Conservation (phyloP, 192 early-diverging fungal genomes). For the Phlyctochytrium planicorne region DNA sequence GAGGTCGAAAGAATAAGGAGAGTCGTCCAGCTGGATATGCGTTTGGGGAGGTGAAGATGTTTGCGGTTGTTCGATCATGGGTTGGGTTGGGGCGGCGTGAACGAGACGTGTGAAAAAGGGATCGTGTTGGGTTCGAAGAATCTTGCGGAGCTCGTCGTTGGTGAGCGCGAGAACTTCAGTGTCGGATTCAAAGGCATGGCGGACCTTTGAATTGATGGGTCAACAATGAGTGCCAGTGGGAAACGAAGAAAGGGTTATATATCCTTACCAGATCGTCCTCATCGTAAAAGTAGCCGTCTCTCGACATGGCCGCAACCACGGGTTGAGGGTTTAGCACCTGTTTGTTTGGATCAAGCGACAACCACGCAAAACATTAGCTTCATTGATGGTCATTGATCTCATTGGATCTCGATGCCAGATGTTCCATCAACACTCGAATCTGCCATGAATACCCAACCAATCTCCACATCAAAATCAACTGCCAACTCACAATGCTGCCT, state of each 20-base stretch:
- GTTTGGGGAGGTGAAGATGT: not conserved
- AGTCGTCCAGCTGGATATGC: no score
- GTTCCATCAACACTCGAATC: no score
- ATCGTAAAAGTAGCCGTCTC: slow-evolving; percentile 9
- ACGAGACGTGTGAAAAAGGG: slow-evolving; percentile 3
- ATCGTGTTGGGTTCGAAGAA: slow-evolving; percentile 4
- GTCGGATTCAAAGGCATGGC: slow-evolving; percentile 5
- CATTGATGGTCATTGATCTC: no score
- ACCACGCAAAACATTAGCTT: no score
- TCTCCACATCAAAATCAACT: no score
- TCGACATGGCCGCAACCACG: slow-evolving; percentile 1
- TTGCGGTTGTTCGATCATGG: not conserved
- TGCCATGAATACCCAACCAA: no score
- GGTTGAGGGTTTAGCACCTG: slow-evolving; percentile 3
- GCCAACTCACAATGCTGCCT: slow-evolving; percentile 4
- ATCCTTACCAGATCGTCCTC: slow-evolving; percentile 8
- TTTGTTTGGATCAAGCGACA: no score
- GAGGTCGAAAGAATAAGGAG: not conserved
- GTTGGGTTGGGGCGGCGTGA: not conserved
- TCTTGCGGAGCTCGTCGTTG: slow-evolving; percentile 4
- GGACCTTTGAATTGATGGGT: not conserved
- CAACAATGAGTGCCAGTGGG: no score
- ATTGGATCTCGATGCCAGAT: no score
- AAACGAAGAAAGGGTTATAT: no score
- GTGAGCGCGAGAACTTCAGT: not conserved